Evolutionary conservation across 2,329 filamentous ascomycete genomes (phyloP), one percentile per base, ranked within the genome.

Genomic region (Colletotrichum kahawae): DNA sequence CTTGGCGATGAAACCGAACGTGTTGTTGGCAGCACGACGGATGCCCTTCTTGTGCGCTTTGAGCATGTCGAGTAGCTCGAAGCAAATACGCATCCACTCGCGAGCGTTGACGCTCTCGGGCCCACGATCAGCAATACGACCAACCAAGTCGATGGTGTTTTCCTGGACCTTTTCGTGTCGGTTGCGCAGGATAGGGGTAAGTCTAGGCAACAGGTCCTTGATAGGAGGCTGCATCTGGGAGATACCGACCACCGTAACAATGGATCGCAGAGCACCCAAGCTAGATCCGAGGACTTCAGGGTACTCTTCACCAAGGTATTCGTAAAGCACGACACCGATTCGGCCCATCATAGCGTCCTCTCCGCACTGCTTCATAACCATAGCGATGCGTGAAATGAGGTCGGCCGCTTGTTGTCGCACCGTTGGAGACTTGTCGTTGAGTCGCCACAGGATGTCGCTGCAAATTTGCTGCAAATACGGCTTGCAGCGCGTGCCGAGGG

Each of bases 1-100:
- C 87, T 99, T 99, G 83, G 97, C 97, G 81, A 99, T 99, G 90
- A 98, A 99, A 84, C 97, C 97, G 81, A 99, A 99, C 0, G 97
- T 99, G 88, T 99, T 99, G 91, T 99, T 99, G 80, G 97, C 97
- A 27, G 97, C 97, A 84, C 97, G 94, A 78, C 97, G 94, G 79
- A 99, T 99, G 78, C 97, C 97, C 90, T 99, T 99, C 87, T 99
- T 99, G 89, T 99, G 97, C 8, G 97, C 97, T 86, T 99, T 99
- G 81, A 99, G 91, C 97, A 99, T 99, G 86, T 99, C 97, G 34
- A 99, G 92, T 69, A 99, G 89, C 87, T 99, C 97, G 85, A 99
- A 99, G 87, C 97, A 99, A 83, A 99, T 99, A 83, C 97, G 93
- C 97, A 99, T 99, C 97, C 97, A 99, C 85, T 99, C 97, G 81